Conservation (phyloP, 805 yeast species). For the Suhomyces sp. region DNA sequence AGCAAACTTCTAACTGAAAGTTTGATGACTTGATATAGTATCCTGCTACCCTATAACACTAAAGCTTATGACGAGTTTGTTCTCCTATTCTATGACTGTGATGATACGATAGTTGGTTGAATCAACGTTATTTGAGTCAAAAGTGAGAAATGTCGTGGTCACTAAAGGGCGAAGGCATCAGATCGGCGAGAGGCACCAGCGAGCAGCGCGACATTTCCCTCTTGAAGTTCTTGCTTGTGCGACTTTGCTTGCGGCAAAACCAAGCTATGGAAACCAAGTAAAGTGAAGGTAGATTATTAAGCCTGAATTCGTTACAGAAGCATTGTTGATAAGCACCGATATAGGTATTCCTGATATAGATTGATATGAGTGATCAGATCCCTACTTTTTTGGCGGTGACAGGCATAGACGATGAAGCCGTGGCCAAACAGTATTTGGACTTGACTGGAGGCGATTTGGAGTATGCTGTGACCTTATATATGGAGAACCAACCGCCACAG, state of each 20-base stretch:
- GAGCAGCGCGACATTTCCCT: background rate
- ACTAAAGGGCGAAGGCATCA: background rate
- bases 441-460: constrained; percentile 78
- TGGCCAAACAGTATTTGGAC: constrained; percentile 74
- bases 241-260: background rate
- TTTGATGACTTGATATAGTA: background rate
- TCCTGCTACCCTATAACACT: background rate
- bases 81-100: background rate
- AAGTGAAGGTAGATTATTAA: too few relatives aligned
- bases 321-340: background rate
- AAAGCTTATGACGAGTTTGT: background rate
- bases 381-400: constrained; percentile 84
- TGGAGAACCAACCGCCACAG: constrained; percentile 48
- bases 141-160: background rate
- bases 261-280: background rate
- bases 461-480: constrained; percentile 77
- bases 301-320: background rate
- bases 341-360: background rate
- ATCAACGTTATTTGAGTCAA: background rate
- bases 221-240: background rate
- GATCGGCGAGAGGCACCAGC: background rate
- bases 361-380: constrained; percentile 46
- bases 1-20: background rate
- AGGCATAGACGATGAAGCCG: constrained; percentile 59
- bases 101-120: background rate